These are phyloP conservation scores for Syzygium syzygioides DNA, from an alignment of 441 rosid species.

Conservation along the genomic window DNA sequence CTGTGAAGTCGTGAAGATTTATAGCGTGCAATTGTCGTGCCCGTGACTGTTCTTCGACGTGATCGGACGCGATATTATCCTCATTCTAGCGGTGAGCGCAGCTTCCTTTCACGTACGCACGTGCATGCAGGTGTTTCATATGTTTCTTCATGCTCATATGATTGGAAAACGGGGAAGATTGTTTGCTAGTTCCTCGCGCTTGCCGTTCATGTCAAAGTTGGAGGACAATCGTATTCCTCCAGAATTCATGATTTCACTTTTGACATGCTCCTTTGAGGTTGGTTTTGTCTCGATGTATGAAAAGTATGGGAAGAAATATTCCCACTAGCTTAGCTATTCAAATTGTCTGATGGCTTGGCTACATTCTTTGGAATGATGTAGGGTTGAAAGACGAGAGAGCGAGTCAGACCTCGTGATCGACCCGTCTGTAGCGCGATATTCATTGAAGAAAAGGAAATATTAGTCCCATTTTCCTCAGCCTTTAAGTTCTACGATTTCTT, in stretches of 20 bases:
- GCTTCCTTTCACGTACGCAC: background rate
- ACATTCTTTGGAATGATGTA: background rate
- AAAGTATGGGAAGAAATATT: background rate
- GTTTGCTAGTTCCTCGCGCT: background rate
- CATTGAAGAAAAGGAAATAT: background rate
- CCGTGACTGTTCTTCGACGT: background rate
- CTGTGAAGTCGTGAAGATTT: background rate
- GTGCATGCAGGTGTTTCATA: background rate
- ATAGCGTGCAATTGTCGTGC: background rate
- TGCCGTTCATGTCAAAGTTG: background rate
- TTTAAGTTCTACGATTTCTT: background rate
- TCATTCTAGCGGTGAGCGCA: background rate
- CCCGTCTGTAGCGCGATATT: background rate
- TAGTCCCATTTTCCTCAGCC: background rate
- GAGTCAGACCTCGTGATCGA: background rate
- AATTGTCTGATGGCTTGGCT: background rate
- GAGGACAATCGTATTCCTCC: background rate
- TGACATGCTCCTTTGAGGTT: background rate
- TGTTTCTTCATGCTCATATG: background rate
- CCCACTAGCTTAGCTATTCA: background rate
- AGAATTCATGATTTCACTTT: background rate
- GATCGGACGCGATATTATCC: background rate
- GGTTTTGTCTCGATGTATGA: background rate
- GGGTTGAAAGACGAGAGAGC: background rate
- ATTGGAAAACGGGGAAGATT: background rate